These are phyloP conservation scores for Mucor indicus DNA, from an alignment of 371 early-diverging fungal species.

Conservation along the genomic window DNA sequence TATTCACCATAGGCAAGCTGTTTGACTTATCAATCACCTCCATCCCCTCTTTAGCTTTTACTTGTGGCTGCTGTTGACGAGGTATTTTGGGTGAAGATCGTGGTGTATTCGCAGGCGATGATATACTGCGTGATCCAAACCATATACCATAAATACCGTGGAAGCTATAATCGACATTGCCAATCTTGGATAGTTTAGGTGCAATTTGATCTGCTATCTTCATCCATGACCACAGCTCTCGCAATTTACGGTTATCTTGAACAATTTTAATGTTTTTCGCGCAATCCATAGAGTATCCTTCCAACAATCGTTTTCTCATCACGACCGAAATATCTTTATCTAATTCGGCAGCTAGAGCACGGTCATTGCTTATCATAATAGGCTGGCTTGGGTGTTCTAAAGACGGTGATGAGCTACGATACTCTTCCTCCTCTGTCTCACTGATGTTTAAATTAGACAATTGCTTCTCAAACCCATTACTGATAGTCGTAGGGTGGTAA, in stretches of 20 bases:
- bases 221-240: slow-evolving; percentile 79
- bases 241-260: slow-evolving; percentile 35
- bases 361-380: slow-evolving; percentile 1
- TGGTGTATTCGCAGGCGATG: slow-evolving; percentile 45
- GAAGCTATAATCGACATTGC: slow-evolving; percentile 64
- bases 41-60: neutral
- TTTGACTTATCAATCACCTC: neutral
- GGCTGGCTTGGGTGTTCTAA: no score
- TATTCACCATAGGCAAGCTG: slow-evolving; percentile 45
- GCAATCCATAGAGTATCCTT: slow-evolving; percentile 74
- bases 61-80: slow-evolving; percentile 7
- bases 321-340: slow-evolving; percentile 72
- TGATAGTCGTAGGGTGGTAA: slow-evolving; percentile 12
- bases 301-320: slow-evolving; percentile 69
- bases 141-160: slow-evolving; percentile 71
- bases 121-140: slow-evolving; percentile 22
- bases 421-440: no score
- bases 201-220: slow-evolving; percentile 59
- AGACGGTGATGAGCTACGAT: no score
- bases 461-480: no score
- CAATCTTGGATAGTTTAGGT: slow-evolving; percentile 46
- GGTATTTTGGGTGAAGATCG: slow-evolving; percentile 8
- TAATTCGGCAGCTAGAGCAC: slow-evolving; percentile 22
- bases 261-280: slow-evolving; percentile 38
- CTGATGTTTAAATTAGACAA: no score